Evolutionary conservation across 2,329 filamentous ascomycete species (phyloP).

Genomic region (Lachnellula hyalina): DNA sequence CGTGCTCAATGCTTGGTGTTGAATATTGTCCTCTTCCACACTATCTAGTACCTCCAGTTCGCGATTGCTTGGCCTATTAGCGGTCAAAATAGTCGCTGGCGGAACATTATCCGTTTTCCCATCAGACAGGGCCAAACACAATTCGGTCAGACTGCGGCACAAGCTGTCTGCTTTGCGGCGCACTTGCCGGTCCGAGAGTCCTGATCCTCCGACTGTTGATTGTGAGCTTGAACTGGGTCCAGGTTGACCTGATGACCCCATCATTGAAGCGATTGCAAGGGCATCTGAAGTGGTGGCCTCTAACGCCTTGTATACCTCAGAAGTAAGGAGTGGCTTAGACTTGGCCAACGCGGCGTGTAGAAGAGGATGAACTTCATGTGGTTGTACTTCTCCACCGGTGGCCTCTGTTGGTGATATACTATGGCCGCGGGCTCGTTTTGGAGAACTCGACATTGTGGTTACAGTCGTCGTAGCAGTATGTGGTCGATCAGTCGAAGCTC

Average conservation of each 20-base stretch:
- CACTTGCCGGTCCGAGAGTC: slow-evolving; percentile 73
- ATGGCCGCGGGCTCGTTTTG: slow-evolving; percentile 61
- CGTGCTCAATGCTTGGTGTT: slow-evolving; percentile 14
- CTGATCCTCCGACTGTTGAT: slow-evolving; percentile 37
- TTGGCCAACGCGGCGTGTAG: slow-evolving; percentile 77
- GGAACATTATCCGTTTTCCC: slow-evolving; percentile 34
- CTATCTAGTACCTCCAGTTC: slow-evolving; percentile 17
- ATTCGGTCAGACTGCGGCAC: slow-evolving; percentile 85
- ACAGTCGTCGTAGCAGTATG: slow-evolving; percentile 85
- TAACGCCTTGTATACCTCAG: slow-evolving; percentile 71
- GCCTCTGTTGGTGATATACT: slow-evolving; percentile 41
- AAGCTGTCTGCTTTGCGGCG: slow-evolving; percentile 88
- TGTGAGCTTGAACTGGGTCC: slow-evolving; percentile 59
- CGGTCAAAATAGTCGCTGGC: slow-evolving; percentile 6
- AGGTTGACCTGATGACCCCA: slow-evolving; percentile 65
- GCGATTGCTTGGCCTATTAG: slow-evolving; percentile 15
- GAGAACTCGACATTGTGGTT: slow-evolving; percentile 86
- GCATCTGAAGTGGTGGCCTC: slow-evolving; percentile 81
- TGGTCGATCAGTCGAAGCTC: slow-evolving; percentile 64
- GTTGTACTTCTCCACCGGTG: slow-evolving; percentile 36
- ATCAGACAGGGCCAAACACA: slow-evolving; percentile 79
- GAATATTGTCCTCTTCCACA: slow-evolving; percentile 17
- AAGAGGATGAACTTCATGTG: slow-evolving; percentile 65
- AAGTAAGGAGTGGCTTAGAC: slow-evolving; percentile 62
- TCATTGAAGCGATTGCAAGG: slow-evolving; percentile 69